Conservation (phyloP, 176 grass and related monocot genomes). For the Raddia distichophylla region DNA sequence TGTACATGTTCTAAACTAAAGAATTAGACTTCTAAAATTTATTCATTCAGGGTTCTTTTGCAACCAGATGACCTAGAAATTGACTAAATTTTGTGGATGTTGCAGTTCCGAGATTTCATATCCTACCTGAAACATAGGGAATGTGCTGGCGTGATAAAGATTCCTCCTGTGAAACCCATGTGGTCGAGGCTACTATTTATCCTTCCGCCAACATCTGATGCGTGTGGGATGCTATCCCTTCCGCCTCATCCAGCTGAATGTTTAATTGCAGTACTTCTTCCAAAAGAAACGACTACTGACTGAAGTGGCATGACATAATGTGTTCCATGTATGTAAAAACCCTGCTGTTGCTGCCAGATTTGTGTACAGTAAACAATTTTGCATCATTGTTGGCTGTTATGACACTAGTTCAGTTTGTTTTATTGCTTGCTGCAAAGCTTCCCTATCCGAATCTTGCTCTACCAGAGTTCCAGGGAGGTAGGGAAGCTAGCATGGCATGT, state of each 20-base stretch:
- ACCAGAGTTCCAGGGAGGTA: too few species aligned
- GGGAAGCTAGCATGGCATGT: neutral
- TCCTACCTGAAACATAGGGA: conserved; percentile 88
- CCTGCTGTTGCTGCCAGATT: neutral
- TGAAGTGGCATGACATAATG: conserved; percentile 47
- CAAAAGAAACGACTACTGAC: conserved; percentile 72
- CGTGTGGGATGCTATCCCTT: conserved; percentile 59
- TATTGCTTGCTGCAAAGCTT: too few species aligned
- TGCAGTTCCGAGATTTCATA: conserved; percentile 93
- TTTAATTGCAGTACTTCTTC: conserved; percentile 73
- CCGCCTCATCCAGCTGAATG: conserved; percentile 58
- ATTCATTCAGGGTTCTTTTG: neutral
- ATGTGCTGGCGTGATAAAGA: conserved; percentile 89
- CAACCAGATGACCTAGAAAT: neutral
- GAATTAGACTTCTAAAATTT: conserved; percentile 3
- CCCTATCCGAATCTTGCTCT: neutral
- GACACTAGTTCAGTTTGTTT: neutral
- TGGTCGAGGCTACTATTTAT: conserved; percentile 91
- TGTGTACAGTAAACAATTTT: conserved; percentile 17
- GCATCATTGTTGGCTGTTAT: conserved; percentile 12
- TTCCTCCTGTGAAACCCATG: conserved; percentile 70
- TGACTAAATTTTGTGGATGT: conserved; percentile 32
- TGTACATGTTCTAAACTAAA: neutral
- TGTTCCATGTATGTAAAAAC: conserved; percentile 15
- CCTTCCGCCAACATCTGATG: conserved; percentile 65